phyloP scores from a whole-genome alignment of 208 protist genomes.

The Wallacemonas collosoma region DNA sequence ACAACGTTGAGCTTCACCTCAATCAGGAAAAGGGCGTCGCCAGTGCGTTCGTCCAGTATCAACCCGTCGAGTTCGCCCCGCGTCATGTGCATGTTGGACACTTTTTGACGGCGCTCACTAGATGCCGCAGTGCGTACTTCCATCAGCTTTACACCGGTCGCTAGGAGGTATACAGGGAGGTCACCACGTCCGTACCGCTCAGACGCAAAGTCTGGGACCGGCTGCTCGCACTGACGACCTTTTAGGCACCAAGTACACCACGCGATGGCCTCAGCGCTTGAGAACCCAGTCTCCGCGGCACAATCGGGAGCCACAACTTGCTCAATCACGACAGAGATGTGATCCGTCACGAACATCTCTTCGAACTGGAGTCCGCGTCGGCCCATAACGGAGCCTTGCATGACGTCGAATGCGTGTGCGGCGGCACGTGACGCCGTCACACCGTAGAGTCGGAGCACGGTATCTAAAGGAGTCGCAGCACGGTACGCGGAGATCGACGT shows the following conservation, averaged over 20 bases:
- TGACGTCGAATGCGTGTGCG: slow-evolving; percentile 23
- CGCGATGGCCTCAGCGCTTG: slow-evolving; percentile 5
- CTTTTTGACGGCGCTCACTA: not conserved
- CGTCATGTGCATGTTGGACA: not conserved
- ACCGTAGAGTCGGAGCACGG: slow-evolving; percentile 21
- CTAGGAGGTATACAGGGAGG: slow-evolving; percentile 18
- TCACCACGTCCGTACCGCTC: not conserved
- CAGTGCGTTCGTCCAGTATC: slow-evolving; percentile 16
- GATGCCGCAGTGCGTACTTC: not conserved
- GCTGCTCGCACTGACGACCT: not conserved
- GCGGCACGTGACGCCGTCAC: slow-evolving; percentile 5
- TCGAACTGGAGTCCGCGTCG: slow-evolving; percentile 22
- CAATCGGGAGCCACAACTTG: slow-evolving; percentile 28
- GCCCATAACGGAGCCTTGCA: slow-evolving; percentile 20
- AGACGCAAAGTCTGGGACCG: not conserved
- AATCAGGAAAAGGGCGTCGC: slow-evolving; percentile 24
- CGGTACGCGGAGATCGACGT: not conserved
- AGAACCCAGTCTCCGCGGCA: slow-evolving; percentile 12
- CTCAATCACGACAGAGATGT: not conserved
- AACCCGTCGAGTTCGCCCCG: slow-evolving; percentile 28
- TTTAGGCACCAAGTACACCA: slow-evolving; percentile 26
- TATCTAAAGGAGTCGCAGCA: not conserved
- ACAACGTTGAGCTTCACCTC: slow-evolving; percentile 33
- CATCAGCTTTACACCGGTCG: slow-evolving; percentile 10
- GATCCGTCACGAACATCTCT: not conserved